A percentile compares a stretch with the other conserved stretches of the same genome.
phyloP scores from a whole-genome alignment of 2,329 filamentous ascomycete genomes.

The Sclerotinia borealis region DNA sequence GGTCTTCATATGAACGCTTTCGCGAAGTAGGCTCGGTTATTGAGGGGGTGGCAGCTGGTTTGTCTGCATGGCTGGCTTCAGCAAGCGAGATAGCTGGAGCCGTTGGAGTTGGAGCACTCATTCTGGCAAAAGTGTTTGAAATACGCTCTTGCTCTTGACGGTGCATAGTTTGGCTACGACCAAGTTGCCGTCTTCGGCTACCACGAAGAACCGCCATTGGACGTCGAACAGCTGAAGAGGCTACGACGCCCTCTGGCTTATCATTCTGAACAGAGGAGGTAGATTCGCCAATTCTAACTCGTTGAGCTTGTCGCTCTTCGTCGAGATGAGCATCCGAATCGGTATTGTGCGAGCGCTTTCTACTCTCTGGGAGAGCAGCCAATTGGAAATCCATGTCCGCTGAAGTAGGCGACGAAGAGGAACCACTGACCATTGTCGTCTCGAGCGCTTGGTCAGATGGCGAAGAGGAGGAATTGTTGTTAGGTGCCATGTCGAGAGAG shows the following conservation, averaged over 20 bases:
- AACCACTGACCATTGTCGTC: neutral
- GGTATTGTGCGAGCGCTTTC: neutral
- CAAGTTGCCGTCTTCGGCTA: neutral
- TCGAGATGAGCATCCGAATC: neutral
- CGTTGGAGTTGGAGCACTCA: neutral
- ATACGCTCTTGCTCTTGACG: neutral
- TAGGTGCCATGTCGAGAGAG: neutral
- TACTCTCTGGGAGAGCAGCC: neutral
- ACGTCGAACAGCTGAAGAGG: neutral
- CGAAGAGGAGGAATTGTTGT: neutral
- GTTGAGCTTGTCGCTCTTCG: neutral
- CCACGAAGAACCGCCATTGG: neutral
- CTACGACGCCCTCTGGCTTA: too few species aligned
- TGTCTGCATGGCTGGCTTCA: too few species aligned
- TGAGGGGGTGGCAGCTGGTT: neutral
- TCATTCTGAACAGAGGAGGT: too few species aligned
- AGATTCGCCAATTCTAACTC: neutral
- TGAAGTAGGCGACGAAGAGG: neutral
- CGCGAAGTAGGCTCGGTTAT: neutral
- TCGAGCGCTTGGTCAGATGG: too few species aligned
- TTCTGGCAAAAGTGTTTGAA: neutral
- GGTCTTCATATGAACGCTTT: neutral
- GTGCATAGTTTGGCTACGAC: neutral
- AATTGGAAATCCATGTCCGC: neutral
- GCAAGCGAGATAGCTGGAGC: neutral